A percentile compares a stretch with the other conserved stretches of the same genome.
These are phyloP conservation scores for Hymenoscyphus salicellus DNA, from an alignment of 2,329 filamentous ascomycete species.

Conservation along the genomic window DNA sequence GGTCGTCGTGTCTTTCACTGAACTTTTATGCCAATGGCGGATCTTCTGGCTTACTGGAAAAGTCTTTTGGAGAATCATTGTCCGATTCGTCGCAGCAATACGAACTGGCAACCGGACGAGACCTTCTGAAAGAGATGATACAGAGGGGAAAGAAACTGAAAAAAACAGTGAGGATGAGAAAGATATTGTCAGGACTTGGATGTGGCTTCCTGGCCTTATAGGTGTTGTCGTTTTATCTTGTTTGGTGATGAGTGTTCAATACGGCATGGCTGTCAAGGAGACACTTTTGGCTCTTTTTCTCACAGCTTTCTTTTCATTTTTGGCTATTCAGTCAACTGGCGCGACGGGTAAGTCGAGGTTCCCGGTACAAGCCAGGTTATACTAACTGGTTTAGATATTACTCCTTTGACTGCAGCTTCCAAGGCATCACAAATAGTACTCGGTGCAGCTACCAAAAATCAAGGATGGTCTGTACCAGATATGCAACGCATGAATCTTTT, in stretches of 20 bases:
- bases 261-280: conserved; percentile 2
- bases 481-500: conserved; percentile 6
- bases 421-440: conserved; percentile 3
- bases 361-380: no score
- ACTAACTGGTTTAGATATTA: conserved; percentile 4
- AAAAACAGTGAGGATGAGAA: background rate
- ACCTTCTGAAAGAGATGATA: background rate
- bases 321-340: conserved; percentile 7
- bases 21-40: conserved; percentile 4
- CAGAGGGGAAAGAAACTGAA: background rate
- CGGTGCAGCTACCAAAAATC: background rate
- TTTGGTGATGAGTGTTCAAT: conserved; percentile 4
- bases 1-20: background rate
- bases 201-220: conserved; percentile 5
- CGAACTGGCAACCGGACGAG: background rate
- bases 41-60: conserved; percentile 6
- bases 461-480: conserved; percentile 2
- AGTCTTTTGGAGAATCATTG: background rate
- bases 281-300: conserved; percentile 3
- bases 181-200: background rate
- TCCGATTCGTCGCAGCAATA: background rate
- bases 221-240: background rate
- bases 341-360: background rate
- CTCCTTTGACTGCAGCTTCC: conserved; percentile 1
- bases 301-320: conserved; percentile 2